A percentile compares a stretch with the other conserved stretches of the same genome.
Evolutionary conservation across 2,329 filamentous ascomycete species (phyloP).

Genomic region (Penicillium verrucosum): DNA sequence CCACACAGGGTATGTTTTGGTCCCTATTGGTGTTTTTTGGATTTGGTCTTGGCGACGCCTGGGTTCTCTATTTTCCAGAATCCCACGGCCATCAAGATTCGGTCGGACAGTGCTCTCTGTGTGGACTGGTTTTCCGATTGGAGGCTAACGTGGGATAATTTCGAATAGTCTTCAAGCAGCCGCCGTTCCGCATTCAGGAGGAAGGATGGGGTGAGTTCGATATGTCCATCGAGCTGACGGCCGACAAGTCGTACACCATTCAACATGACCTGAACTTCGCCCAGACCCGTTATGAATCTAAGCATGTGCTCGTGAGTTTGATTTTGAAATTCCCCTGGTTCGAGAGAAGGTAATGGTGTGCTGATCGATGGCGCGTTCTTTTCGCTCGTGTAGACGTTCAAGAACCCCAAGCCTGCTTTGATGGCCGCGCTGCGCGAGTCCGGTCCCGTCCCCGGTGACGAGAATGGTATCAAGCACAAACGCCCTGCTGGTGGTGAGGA

Average conservation of each 20-base stretch:
- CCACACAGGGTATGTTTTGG: constrained; percentile 69
- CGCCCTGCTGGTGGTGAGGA: constrained; percentile 54
- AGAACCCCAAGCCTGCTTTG: constrained; percentile 86
- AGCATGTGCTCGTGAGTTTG: constrained; percentile 65
- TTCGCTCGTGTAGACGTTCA: constrained; percentile 62
- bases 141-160: neutral
- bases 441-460: constrained; percentile 75
- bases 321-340: neutral
- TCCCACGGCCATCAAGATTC: neutral
- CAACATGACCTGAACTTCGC: constrained; percentile 91
- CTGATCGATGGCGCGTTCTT: neutral
- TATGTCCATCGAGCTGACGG: constrained; percentile 78
- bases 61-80: neutral
- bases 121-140: neutral
- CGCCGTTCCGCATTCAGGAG: constrained; percentile 86
- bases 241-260: constrained; percentile 82
- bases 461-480: constrained; percentile 63
- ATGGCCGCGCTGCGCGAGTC: constrained; percentile 76
- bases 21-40: neutral
- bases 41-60: neutral
- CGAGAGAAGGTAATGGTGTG: neutral
- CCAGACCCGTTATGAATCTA: constrained; percentile 74
- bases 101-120: neutral
- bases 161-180: constrained; percentile 67
- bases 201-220: constrained; percentile 99